Conservation (phyloP, 306 rosid species). For the Potentilla sterilis region DNA sequence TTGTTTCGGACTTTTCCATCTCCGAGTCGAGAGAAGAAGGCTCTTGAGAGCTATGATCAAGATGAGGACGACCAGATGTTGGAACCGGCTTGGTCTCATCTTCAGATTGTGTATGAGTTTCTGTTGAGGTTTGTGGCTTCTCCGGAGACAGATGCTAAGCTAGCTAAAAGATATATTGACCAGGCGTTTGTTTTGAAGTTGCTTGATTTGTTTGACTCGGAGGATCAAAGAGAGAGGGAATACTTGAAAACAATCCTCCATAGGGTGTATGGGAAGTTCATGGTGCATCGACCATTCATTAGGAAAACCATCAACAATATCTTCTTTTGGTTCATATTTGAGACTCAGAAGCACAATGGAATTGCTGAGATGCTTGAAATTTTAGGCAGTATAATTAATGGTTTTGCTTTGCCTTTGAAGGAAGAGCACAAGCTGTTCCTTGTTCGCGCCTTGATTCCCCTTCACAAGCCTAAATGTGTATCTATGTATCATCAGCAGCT, state of each 20-base stretch:
- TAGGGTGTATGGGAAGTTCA: constrained; percentile 61
- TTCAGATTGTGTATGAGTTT: constrained; percentile 56
- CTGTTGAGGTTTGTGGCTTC: constrained; percentile 57
- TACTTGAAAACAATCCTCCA: constrained; percentile 63
- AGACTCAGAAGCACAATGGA: constrained; percentile 62
- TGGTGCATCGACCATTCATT: constrained; percentile 66
- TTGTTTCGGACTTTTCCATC: constrained; percentile 51
- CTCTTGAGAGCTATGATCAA: constrained; percentile 40
- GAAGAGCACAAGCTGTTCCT: constrained; percentile 74
- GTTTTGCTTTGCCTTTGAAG: constrained; percentile 66
- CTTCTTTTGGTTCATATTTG: constrained; percentile 61
- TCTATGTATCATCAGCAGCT: constrained; percentile 63
- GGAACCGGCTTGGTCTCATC: constrained; percentile 70
- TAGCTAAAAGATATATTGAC: constrained; percentile 54
- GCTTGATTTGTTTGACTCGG: constrained; percentile 63
- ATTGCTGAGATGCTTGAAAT: constrained; percentile 63
- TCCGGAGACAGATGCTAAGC: constrained; percentile 58
- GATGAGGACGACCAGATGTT: constrained; percentile 57
- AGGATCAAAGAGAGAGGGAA: constrained; percentile 71
- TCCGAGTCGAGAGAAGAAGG: constrained; percentile 39
- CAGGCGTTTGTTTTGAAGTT: constrained; percentile 56
- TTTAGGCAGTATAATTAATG: constrained; percentile 60
- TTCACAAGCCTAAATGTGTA: constrained; percentile 62
- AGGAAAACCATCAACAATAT: constrained; percentile 59
- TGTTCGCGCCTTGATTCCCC: constrained; percentile 56